Evolutionary conservation across 331 rosid genomes (phyloP).

Genomic region (Pyracantha coccinea): DNA sequence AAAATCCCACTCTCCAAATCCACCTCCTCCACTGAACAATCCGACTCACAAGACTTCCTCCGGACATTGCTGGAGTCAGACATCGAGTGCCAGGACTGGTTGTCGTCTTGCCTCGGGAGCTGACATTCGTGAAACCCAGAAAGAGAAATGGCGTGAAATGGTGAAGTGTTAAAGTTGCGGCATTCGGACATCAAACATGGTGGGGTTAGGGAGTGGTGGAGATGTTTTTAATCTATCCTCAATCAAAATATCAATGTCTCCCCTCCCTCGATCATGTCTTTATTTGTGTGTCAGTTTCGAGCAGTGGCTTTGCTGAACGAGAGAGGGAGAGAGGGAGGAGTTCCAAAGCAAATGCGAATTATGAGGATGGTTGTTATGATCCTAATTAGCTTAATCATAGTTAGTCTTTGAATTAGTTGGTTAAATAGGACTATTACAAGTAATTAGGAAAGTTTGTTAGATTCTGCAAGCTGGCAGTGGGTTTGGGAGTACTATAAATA

Average conservation of each 20-base stretch:
- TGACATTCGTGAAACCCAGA: conserved; percentile 10
- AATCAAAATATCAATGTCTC: too few relatives aligned
- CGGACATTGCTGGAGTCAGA: neutral
- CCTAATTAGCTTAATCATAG: too few relatives aligned
- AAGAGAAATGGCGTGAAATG: neutral
- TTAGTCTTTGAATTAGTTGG: too few relatives aligned
- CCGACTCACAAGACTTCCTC: conserved; percentile 13
- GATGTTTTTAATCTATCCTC: neutral
- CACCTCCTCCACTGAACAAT: conserved; percentile 14
- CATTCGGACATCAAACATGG: neutral
- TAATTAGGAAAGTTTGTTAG: too few relatives aligned
- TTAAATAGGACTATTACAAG: too few relatives aligned
- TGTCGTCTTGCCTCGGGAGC: conserved; percentile 17
- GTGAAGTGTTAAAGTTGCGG: neutral
- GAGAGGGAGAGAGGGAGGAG: neutral
- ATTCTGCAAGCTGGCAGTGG: too few relatives aligned
- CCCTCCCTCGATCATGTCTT: neutral
- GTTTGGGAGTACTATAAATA: too few relatives aligned
- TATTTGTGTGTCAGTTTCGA: conserved; percentile 12
- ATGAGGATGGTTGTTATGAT: neutral
- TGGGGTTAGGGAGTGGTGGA: conserved; percentile 10
- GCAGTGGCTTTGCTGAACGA: conserved; percentile 2
- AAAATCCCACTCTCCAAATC: conserved; percentile 37
- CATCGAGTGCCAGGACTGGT: conserved; percentile 29
- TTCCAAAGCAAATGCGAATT: neutral